Base-by-base conservation (phyloP, 768 basidiomycete species). In the Cystofilobasidium macerans region DNA sequence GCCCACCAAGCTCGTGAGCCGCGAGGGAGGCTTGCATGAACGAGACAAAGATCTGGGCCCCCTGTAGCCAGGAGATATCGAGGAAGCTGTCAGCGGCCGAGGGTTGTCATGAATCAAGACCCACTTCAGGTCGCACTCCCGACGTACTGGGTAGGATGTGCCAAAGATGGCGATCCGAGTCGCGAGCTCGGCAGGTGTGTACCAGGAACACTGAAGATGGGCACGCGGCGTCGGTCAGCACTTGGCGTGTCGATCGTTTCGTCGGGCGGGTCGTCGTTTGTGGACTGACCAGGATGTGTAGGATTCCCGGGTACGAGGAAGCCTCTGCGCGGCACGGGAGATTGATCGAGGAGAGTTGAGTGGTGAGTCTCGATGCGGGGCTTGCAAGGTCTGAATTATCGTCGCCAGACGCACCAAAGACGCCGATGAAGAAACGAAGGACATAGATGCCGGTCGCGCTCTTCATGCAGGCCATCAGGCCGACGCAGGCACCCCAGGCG, bases 371-470 rank as follows among this genome's bases (percentile, higher is more conserved):
- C n/a, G n/a, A n/a, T n/a, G n/a, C n/a, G n/a, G n/a, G n/a, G n/a
- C n/a, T n/a, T n/a, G n/a, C n/a, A 42, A 42, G 13, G 42, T 3
- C 42, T 7, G 14, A 57, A 9, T 8, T 5, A n/a, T n/a, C n/a
- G n/a, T n/a, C n/a, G n/a, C n/a, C n/a, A 22, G 16, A 32, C 45
- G 45, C 45, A 47, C 36, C 54, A 35, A 69, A 68, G 11, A 69
- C 61, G 6, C 73, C 73, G 53, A 73, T 72, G 58, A 73, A 71
- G 56, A 72, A 70, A 22, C 73, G 61, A 5, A 73, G 58, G 30
- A 61, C 71, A 53, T 72, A 72, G 51, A 72, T 67, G 22, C 54
- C 53, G 20, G 62, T 68, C 18, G 62, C 61, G 30, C 42, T 64
- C 20, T 33, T 28, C 35, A 65, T 18, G 35, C 40, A 28, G 0